phyloP scores from a whole-genome alignment of 352 stramenopile species.

The Hyaloperonospora brassicae region DNA sequence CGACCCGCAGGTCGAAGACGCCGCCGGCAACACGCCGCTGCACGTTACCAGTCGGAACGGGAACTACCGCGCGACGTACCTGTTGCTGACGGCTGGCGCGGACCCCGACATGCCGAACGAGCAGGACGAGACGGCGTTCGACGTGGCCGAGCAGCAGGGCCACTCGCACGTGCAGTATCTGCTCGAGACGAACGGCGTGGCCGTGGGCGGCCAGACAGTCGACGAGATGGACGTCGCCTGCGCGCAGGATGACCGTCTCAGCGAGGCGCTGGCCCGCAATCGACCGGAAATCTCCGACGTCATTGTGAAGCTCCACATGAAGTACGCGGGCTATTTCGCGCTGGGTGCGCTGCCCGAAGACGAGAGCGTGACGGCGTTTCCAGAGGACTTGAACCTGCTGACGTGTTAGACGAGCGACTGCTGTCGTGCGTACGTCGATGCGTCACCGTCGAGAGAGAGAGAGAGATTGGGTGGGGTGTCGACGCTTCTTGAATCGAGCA shows the following conservation, averaged over 20 bases:
- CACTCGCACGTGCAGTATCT: constrained; percentile 71
- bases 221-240: constrained; percentile 60
- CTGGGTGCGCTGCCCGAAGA: constrained; percentile 57
- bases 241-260: constrained; percentile 51
- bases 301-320: constrained; percentile 72
- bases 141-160: constrained; percentile 56
- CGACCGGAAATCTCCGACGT: constrained; percentile 60
- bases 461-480: no score
- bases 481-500: no score
- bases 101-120: constrained; percentile 82
- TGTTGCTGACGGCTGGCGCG: constrained; percentile 72
- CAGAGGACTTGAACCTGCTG: constrained; percentile 32
- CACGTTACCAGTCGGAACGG: constrained; percentile 68
- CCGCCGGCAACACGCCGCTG: constrained; percentile 71
- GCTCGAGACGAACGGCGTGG: constrained; percentile 71
- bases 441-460: no score
- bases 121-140: constrained; percentile 69
- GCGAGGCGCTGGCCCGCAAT: constrained; percentile 50
- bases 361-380: constrained; percentile 36
- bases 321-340: constrained; percentile 56
- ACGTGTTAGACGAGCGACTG: constrained; percentile 18
- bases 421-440: no score
- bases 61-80: constrained; percentile 70
- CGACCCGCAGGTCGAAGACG: constrained; percentile 68
- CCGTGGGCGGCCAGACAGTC: constrained; percentile 39